Evolutionary conservation across 495 filamentous ascomycete species (phyloP).

Genomic region (Gamarada debralockiae): DNA sequence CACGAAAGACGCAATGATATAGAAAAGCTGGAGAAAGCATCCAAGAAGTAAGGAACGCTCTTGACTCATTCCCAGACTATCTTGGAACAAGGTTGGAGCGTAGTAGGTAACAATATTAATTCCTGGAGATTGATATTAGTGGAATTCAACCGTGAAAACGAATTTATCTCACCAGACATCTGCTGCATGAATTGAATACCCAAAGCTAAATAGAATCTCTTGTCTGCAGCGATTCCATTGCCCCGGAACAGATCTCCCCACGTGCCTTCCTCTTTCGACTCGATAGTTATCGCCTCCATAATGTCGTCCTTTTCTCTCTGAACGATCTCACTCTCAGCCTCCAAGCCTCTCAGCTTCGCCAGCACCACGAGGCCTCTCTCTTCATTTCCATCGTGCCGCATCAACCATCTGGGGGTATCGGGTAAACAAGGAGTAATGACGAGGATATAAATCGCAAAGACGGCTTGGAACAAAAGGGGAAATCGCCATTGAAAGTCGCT

Average conservation of each 20-base stretch:
- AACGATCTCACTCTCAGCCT: background rate
- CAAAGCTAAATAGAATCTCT: background rate
- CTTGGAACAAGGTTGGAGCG: slow-evolving; percentile 56
- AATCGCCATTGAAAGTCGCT: background rate
- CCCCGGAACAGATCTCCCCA: background rate
- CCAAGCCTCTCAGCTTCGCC: background rate
- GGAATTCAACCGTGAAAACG: background rate
- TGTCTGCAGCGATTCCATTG: background rate
- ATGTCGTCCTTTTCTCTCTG: background rate
- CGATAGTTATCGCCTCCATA: background rate
- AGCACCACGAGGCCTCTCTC: background rate
- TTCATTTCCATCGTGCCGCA: background rate
- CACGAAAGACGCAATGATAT: background rate
- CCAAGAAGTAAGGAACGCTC: slow-evolving; percentile 47
- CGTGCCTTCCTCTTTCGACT: background rate
- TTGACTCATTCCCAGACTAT: slow-evolving; percentile 44
- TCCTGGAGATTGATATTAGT: slow-evolving; percentile 52
- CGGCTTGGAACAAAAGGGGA: slow-evolving; percentile 41
- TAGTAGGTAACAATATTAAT: slow-evolving; percentile 77
- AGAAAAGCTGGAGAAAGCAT: slow-evolving; percentile 58
- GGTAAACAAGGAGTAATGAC: background rate
- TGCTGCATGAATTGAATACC: slow-evolving; percentile 42
- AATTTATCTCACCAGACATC: slow-evolving; percentile 35
- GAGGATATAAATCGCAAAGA: background rate
- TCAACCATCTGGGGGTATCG: slow-evolving; percentile 22